These are phyloP conservation scores for Kingdonia uniflora DNA, from an alignment of 164 flowering plant species.

Conservation along the genomic window DNA sequence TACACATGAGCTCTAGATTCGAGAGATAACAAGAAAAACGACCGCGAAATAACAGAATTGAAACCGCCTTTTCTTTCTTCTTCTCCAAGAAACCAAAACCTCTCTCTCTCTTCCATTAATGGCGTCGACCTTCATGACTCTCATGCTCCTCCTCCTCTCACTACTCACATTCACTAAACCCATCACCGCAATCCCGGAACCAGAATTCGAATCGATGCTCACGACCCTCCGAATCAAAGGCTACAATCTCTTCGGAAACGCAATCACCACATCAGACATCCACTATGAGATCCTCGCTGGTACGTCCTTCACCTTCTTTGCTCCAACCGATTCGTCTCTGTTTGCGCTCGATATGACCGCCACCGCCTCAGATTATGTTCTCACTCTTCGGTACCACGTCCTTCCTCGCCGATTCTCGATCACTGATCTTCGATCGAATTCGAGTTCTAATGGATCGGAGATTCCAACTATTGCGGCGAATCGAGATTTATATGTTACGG, in stretches of 20 bases:
- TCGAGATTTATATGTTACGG: background rate
- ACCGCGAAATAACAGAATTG: too few species aligned
- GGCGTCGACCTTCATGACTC: background rate
- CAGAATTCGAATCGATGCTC: slow-evolving; percentile 14
- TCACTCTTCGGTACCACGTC: slow-evolving; percentile 24
- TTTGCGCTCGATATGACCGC: slow-evolving; percentile 27
- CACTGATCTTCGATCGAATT: slow-evolving; percentile 5
- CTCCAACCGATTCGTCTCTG: slow-evolving; percentile 26
- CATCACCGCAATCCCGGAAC: slow-evolving; percentile 5
- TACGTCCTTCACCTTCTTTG: slow-evolving; percentile 22
- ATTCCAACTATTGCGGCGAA: background rate
- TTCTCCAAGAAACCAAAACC: too few species aligned
- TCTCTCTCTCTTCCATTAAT: too few species aligned
- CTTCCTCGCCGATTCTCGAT: slow-evolving; percentile 19
- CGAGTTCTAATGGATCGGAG: too few species aligned
- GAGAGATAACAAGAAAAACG: too few species aligned
- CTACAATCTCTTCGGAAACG: slow-evolving; percentile 26
- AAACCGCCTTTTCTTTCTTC: too few species aligned
- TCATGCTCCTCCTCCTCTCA: background rate
- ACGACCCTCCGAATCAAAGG: slow-evolving; percentile 11
- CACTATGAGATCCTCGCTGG: slow-evolving; percentile 16
- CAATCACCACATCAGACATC: slow-evolving; percentile 19
- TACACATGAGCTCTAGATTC: too few species aligned
- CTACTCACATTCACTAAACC: too few species aligned
- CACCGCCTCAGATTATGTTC: slow-evolving; percentile 19